These are phyloP conservation scores for Tylopilus intermedius DNA, from an alignment of 768 basidiomycete genomes.

Conservation along the genomic window DNA sequence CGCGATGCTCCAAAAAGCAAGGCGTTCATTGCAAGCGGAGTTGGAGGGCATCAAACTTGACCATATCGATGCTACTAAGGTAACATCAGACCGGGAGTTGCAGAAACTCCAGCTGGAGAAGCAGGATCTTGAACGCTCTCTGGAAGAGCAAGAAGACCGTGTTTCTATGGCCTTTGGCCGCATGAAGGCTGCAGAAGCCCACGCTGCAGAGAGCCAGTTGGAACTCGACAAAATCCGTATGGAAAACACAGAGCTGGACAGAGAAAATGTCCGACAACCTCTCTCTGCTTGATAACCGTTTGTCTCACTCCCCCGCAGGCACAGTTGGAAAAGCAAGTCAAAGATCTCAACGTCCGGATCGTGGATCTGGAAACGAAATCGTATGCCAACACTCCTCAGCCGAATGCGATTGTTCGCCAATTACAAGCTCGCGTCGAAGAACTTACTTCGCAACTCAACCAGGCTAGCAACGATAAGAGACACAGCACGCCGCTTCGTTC, in stretches of 20 bases:
- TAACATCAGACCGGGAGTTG: conserved; percentile 67
- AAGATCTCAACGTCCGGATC: conserved; percentile 77
- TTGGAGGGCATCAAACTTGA: conserved; percentile 78
- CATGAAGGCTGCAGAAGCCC: conserved; percentile 76
- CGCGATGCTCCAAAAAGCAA: conserved; percentile 72
- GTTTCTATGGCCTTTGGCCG: conserved; percentile 67
- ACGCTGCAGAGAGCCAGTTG: conserved; percentile 68
- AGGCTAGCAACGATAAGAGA: conserved; percentile 39
- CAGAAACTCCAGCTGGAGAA: conserved; percentile 76
- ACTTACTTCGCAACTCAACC: conserved; percentile 44
- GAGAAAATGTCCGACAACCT: conserved; percentile 55
- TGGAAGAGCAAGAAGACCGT: conserved; percentile 76
- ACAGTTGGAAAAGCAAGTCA: conserved; percentile 77
- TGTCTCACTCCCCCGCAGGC: conserved; percentile 43
- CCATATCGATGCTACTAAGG: conserved; percentile 61
- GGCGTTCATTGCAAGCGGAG: conserved; percentile 74
- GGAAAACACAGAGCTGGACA: conserved; percentile 80
- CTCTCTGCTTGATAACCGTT: neutral
- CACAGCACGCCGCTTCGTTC: conserved; percentile 33
- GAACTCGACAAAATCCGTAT: conserved; percentile 71
- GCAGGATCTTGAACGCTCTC: conserved; percentile 70
- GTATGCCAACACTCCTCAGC: conserved; percentile 58
- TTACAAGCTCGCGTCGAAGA: conserved; percentile 72
- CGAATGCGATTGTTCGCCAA: conserved; percentile 50
- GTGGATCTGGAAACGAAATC: conserved; percentile 80